These are phyloP conservation scores for Ampelocalamus luodianensis DNA, from an alignment of 176 grass and related monocot genomes.

Conservation along the genomic window DNA sequence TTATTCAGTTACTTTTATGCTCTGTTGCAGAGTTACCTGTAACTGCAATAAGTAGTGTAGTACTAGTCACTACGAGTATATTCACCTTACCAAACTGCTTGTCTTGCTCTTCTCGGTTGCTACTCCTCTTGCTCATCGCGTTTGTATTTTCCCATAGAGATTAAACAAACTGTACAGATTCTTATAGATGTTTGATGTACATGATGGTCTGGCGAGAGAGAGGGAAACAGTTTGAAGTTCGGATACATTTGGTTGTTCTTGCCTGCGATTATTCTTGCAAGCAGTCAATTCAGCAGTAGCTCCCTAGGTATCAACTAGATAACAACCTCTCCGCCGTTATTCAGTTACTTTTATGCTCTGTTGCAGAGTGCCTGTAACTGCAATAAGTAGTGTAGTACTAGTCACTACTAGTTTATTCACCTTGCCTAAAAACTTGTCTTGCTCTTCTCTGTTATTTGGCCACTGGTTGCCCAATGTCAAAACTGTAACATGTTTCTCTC, in stretches of 20 bases:
- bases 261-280: not conserved
- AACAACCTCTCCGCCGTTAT: not conserved
- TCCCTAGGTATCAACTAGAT: not conserved
- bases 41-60: slow-evolving; percentile 13
- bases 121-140: not conserved
- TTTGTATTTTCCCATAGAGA: slow-evolving; percentile 11
- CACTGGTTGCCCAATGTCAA: slow-evolving; percentile 27
- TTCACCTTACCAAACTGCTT: not conserved
- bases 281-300: slow-evolving; percentile 25
- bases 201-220: slow-evolving; percentile 23
- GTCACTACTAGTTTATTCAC: slow-evolving; percentile 1
- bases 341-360: slow-evolving; percentile 18
- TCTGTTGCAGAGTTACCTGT: not conserved
- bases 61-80: not conserved
- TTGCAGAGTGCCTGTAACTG: slow-evolving; percentile 4
- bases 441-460: slow-evolving; percentile 29
- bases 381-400: slow-evolving; percentile 1
- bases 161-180: slow-evolving; percentile 55
- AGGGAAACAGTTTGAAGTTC: not conserved
- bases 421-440: not conserved
- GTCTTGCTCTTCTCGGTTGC: not conserved
- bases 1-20: slow-evolving; percentile 24
- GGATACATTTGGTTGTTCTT: not conserved
- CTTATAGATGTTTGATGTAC: slow-evolving; percentile 45
- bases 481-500: not conserved